phyloP scores from a whole-genome alignment of 2,329 filamentous ascomycete genomes.

The Fusarium scirpi region DNA sequence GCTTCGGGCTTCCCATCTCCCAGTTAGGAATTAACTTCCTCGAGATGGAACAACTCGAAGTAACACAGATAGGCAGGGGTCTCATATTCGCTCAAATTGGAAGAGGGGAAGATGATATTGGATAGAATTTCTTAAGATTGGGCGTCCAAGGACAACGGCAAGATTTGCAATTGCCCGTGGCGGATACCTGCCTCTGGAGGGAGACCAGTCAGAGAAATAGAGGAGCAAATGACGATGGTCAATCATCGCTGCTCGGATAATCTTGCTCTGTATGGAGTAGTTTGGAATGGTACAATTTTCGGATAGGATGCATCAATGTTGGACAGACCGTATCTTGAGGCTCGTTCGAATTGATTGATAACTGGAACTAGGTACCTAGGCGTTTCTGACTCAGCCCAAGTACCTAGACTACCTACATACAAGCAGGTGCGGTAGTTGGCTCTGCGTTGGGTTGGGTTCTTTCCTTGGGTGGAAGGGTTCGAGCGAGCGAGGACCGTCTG shows the following conservation, averaged over 20 bases:
- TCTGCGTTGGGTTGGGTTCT: constrained; percentile 20
- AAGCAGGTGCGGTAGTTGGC: constrained; percentile 17
- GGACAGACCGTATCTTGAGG: background rate
- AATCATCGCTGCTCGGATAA: constrained; percentile 7
- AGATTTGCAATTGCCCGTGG: constrained; percentile 41
- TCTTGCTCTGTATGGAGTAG: constrained; percentile 15
- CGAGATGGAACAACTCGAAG: constrained; percentile 33
- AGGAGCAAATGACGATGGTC: constrained; percentile 32
- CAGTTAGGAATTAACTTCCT: constrained; percentile 29
- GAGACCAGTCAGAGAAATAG: constrained; percentile 22
- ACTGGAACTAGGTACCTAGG: background rate
- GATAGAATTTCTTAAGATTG: constrained; percentile 30
- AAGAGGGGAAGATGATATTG: constrained; percentile 39
- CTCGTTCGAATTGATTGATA: background rate
- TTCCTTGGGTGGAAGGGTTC: constrained; percentile 24
- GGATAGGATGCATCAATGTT: constrained; percentile 2
- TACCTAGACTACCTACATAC: background rate
- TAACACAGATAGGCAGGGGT: constrained; percentile 40
- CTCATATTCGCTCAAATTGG: constrained; percentile 24
- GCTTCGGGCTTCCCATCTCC: constrained; percentile 19
- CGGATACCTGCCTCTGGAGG: constrained; percentile 31
- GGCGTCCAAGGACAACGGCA: constrained; percentile 36
- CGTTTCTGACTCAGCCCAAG: background rate
- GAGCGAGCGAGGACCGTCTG: constrained; percentile 32
- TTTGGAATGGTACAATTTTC: background rate